phyloP scores from a whole-genome alignment of 495 filamentous ascomycete genomes.

The Stereocaulon alpinum region DNA sequence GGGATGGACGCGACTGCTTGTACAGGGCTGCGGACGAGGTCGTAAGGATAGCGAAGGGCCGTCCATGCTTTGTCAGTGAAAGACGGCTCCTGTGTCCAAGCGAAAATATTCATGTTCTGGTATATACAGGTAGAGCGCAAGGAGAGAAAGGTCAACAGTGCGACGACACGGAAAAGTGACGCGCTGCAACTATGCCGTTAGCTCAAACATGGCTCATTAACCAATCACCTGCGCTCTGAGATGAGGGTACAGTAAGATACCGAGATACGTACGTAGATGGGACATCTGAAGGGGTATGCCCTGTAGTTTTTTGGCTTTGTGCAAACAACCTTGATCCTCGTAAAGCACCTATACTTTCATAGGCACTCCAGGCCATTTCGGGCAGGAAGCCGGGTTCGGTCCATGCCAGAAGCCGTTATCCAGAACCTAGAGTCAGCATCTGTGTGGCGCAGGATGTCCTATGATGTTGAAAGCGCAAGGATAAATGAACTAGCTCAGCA shows the following conservation, averaged over 20 bases:
- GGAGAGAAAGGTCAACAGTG: neutral
- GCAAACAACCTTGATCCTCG: neutral
- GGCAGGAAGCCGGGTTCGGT: neutral
- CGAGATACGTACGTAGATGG: too few relatives aligned
- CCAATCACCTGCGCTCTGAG: neutral
- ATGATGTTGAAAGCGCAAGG: too few relatives aligned
- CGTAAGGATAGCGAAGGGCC: conserved; percentile 16
- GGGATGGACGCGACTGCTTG: conserved; percentile 62
- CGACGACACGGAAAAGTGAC: neutral
- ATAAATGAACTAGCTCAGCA: too few relatives aligned
- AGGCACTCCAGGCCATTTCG: neutral
- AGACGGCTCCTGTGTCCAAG: conserved; percentile 18
- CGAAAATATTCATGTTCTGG: conserved; percentile 1
- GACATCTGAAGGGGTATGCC: neutral
- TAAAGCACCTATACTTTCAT: neutral
- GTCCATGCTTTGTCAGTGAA: conserved; percentile 21
- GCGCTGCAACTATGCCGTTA: neutral
- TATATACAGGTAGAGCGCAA: neutral
- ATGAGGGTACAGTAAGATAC: neutral
- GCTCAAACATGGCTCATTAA: neutral
- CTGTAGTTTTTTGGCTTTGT: neutral
- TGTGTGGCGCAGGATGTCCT: too few relatives aligned
- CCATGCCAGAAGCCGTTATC: conserved; percentile 1
- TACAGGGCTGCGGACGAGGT: conserved; percentile 31
- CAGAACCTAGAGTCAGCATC: too few relatives aligned